Conservation (phyloP, 2,329 filamentous ascomycete species). For the Pyricularia grisea region DNA sequence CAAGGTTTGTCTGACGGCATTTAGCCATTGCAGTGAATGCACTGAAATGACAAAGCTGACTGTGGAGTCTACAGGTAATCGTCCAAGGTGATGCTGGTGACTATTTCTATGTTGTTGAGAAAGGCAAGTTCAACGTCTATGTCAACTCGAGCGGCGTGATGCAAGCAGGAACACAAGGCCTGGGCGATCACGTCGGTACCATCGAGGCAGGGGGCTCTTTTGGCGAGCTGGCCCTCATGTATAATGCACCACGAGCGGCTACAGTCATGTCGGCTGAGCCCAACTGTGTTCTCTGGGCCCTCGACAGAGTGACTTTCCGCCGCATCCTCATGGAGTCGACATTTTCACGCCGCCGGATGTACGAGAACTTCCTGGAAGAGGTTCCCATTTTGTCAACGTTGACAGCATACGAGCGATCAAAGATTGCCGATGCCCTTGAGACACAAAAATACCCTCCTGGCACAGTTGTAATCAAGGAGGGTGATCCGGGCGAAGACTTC, state of each 20-base stretch:
- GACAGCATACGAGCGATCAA: slow-evolving; percentile 87
- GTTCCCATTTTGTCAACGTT: slow-evolving; percentile 77
- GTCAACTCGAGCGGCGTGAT: slow-evolving; percentile 72
- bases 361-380: slow-evolving; percentile 92
- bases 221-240: slow-evolving; percentile 95
- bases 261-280: slow-evolving; percentile 80
- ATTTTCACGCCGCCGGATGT: slow-evolving; percentile 91
- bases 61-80: slow-evolving; percentile 57
- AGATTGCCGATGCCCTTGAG: slow-evolving; percentile 94
- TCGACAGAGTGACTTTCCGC: slow-evolving; percentile 93
- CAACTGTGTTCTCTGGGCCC: slow-evolving; percentile 77
- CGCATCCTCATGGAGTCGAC: slow-evolving; percentile 98
- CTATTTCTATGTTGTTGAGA: slow-evolving; percentile 96
- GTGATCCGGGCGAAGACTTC: slow-evolving; percentile 85
- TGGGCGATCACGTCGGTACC: slow-evolving; percentile 72
- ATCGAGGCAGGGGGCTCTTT: slow-evolving; percentile 89
- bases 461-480: slow-evolving; percentile 80
- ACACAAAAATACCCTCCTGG: slow-evolving; percentile 76
- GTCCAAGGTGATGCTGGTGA: slow-evolving; percentile 92
- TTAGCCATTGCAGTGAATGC: neutral
- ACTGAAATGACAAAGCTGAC: neutral
- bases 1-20: slow-evolving; percentile 36
- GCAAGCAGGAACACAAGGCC: slow-evolving; percentile 70
- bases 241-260: slow-evolving; percentile 91
- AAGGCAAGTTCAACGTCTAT: slow-evolving; percentile 81